Evolutionary conservation across 768 basidiomycete species (phyloP).

Genomic region (Gyrodon lividus): DNA sequence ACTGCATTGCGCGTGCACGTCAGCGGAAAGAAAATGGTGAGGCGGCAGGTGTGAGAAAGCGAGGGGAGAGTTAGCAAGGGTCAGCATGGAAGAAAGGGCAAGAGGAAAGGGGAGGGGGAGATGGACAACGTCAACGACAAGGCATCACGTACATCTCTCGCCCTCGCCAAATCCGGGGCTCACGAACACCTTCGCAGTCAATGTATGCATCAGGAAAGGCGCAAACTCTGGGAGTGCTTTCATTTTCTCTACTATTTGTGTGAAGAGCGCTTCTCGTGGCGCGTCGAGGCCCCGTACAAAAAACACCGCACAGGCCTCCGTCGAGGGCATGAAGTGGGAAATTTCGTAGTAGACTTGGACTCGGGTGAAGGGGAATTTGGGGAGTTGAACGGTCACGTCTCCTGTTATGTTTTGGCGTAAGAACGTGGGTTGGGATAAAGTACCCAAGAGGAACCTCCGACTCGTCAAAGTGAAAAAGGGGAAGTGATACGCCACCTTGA

Average conservation of each 20-base stretch:
- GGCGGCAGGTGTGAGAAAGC: too few species aligned
- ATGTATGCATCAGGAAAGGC: constrained; percentile 22
- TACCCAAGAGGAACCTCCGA: too few species aligned
- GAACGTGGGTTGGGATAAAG: neutral
- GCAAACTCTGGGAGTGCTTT: constrained; percentile 12
- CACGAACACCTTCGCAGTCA: constrained; percentile 29
- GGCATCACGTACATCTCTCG: constrained; percentile 17
- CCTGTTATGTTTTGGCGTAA: constrained; percentile 9
- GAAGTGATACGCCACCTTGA: constrained; percentile 35
- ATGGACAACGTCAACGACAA: too few species aligned
- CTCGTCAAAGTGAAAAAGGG: neutral
- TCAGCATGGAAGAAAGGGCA: neutral
- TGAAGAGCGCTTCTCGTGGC: constrained; percentile 8
- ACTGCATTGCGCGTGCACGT: constrained; percentile 6
- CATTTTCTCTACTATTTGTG: constrained; percentile 12
- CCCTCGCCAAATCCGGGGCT: constrained; percentile 3
- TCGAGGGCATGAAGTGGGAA: constrained; percentile 41
- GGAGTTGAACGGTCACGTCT: constrained; percentile 7
- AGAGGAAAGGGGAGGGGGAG: too few species aligned
- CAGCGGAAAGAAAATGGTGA: too few species aligned
- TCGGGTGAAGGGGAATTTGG: constrained; percentile 4
- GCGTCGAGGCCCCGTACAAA: constrained; percentile 37
- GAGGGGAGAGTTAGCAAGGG: neutral
- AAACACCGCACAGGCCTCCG: constrained; percentile 43
- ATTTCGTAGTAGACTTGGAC: constrained; percentile 45